Percentiles rank a stretch among this genome's conserved stretches.
Evolutionary conservation across 2,329 filamentous ascomycete species (phyloP).

Genomic region (Aspergillus unguis): DNA sequence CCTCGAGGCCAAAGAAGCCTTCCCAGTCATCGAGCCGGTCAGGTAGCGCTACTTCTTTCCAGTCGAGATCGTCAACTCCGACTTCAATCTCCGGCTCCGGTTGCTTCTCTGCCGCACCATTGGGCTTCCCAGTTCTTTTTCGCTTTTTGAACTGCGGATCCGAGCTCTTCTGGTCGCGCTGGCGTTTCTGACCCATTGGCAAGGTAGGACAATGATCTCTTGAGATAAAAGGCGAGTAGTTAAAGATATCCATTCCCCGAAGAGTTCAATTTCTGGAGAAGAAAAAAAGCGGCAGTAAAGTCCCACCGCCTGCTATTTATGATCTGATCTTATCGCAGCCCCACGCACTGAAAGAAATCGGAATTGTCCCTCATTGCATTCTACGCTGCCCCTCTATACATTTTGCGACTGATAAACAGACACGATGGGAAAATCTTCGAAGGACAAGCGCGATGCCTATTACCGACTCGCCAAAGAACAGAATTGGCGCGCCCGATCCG

Average conservation of each 20-base stretch:
- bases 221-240: conserved; percentile 5
- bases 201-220: neutral
- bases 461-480: conserved; percentile 98
- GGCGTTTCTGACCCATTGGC: conserved; percentile 38
- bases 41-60: conserved; percentile 64
- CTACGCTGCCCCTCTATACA: too few relatives aligned
- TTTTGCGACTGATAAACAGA: neutral
- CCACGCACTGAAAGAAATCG: conserved; percentile 26
- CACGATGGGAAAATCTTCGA: conserved; percentile 93
- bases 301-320: conserved; percentile 21
- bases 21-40: conserved; percentile 84
- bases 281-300: conserved; percentile 38
- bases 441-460: conserved; percentile 97
- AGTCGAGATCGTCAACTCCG: conserved; percentile 53
- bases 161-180: conserved; percentile 29
- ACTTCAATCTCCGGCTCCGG: conserved; percentile 28
- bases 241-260: neutral
- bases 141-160: conserved; percentile 34
- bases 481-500: conserved; percentile 93
- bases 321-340: conserved; percentile 38
- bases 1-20: conserved; percentile 87
- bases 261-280: conserved; percentile 10
- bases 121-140: conserved; percentile 27
- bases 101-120: conserved; percentile 16
- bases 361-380: neutral